Conservation (phyloP, 257 asterid genomes). For the Nicotiana attenuata region DNA sequence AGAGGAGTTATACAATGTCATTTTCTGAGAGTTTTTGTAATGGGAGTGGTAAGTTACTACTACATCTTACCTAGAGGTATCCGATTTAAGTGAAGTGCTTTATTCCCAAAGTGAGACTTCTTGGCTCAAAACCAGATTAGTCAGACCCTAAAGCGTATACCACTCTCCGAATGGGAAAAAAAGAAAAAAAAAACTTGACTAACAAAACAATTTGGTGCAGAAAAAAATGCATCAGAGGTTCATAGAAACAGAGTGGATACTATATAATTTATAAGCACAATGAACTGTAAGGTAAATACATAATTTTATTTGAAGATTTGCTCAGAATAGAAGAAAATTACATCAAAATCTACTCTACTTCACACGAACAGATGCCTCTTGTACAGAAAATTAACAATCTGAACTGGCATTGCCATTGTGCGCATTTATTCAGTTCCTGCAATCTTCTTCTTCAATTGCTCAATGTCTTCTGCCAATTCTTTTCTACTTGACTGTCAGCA, state of each 20-base stretch:
- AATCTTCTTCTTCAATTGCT: slow-evolving; percentile 79
- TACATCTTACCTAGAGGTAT: too few species aligned
- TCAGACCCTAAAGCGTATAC: too few species aligned
- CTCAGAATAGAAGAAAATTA: slow-evolving; percentile 16
- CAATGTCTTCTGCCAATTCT: slow-evolving; percentile 77
- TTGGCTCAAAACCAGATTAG: too few species aligned
- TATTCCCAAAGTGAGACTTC: too few species aligned
- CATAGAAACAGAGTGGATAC: not conserved
- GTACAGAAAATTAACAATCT: slow-evolving; percentile 19
- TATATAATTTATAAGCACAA: slow-evolving; percentile 1
- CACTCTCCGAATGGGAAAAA: too few species aligned
- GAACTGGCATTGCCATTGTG: not conserved
- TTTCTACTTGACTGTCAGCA: slow-evolving; percentile 79
- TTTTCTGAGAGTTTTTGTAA: too few species aligned
- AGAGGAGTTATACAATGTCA: too few species aligned
- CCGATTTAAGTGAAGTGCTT: too few species aligned
- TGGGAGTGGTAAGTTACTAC: too few species aligned
- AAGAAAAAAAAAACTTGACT: not conserved
- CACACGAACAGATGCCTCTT: slow-evolving; percentile 35
- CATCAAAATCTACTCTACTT: slow-evolving; percentile 44
- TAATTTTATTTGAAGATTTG: slow-evolving; percentile 25
- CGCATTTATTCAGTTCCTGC: slow-evolving; percentile 62
- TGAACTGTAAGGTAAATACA: slow-evolving; percentile 6
- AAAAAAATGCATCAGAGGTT: not conserved
- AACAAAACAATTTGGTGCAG: not conserved